Evolutionary conservation across 192 early-diverging fungal genomes (phyloP), one percentile per base, ranked within the genome.

Genomic region (Obelidium mucronatum): DNA sequence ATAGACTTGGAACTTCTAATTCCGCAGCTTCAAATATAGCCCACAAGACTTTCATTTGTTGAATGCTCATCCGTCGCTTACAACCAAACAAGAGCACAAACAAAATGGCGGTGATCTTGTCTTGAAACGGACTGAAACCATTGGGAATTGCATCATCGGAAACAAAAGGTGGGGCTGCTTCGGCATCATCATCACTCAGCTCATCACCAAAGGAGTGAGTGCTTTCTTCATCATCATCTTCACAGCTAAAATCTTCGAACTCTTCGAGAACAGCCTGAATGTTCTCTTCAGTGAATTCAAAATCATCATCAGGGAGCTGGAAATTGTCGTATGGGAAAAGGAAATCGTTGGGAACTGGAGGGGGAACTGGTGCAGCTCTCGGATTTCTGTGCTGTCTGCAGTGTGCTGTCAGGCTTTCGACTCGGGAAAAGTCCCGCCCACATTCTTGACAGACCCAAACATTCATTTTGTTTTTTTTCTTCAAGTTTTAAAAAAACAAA

Each of bases 31-130:
- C 13, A 24, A 64, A 64, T 5, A 64, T 36, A 22, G 24, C 61
- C 61, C 61, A 64, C 3, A 64, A 35, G 35, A 64, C 33, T 39
- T 64, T 37, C 61, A 64, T 64, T 30, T 64, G 55, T 11, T 3
- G 61, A 22, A 64, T 2, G 24, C 61, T 64, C 33, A 64, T 37
- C 8, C 36, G 61, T 17, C 61, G 1, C 24, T 64, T 64, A 33
- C 33, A 36, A 4, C 61, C 61, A 64, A 64, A 64, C 5, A 64
- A 24, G 4, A 64, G 24, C 13, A 64, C 33, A 33, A 64, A 64
- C 33, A 64, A 19, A 37, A 51, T 28, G 5, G 44, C 66, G 15
- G 5, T n/a, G 8, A 13, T 4, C 33, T 68, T 28, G 15, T 17
- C 5, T 68, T 5, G 3, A 30, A 44, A 44, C 17, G 1, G 63